phyloP scores from a whole-genome alignment of 495 filamentous ascomycete genomes.

The Neurospora sp. region DNA sequence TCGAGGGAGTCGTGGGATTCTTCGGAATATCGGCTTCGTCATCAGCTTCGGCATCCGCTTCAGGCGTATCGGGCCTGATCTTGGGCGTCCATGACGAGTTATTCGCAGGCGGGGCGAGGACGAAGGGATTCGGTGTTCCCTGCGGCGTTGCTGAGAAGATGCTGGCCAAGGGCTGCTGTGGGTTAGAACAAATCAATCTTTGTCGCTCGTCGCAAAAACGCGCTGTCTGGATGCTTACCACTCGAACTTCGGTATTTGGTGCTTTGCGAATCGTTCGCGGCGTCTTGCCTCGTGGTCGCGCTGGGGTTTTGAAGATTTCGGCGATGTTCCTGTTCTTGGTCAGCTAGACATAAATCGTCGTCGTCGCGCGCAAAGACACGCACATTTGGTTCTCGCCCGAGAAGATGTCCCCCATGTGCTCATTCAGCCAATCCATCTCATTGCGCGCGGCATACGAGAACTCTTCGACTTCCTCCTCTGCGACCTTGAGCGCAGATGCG shows the following conservation, averaged over 20 bases:
- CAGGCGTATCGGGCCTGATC: slow-evolving; percentile 7
- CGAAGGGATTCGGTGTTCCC: slow-evolving; percentile 36
- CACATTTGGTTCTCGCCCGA: slow-evolving; percentile 66
- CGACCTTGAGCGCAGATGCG: slow-evolving; percentile 37
- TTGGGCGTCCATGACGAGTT: slow-evolving; percentile 28
- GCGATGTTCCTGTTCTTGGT: slow-evolving; percentile 57
- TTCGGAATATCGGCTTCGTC: neutral
- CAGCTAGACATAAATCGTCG: neutral
- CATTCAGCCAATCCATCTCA: slow-evolving; percentile 92
- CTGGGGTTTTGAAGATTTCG: slow-evolving; percentile 93
- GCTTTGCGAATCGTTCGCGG: slow-evolving; percentile 71
- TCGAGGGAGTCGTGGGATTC: neutral
- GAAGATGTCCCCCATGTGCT: slow-evolving; percentile 94
- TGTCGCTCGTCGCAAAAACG: neutral
- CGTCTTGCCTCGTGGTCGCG: slow-evolving; percentile 87
- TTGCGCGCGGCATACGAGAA: slow-evolving; percentile 81
- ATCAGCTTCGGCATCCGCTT: neutral
- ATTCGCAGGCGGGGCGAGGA: slow-evolving; percentile 12
- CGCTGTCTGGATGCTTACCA: slow-evolving; percentile 41
- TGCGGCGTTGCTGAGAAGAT: slow-evolving; percentile 55
- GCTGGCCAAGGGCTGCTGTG: slow-evolving; percentile 68
- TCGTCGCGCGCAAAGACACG: slow-evolving; percentile 19
- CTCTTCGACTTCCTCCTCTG: slow-evolving; percentile 66
- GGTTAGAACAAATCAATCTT: slow-evolving; percentile 4
- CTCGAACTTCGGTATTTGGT: slow-evolving; percentile 51